Evolutionary conservation across 2,329 filamentous ascomycete genomes (phyloP).

Genomic region (Fusarium protoensiforme): DNA sequence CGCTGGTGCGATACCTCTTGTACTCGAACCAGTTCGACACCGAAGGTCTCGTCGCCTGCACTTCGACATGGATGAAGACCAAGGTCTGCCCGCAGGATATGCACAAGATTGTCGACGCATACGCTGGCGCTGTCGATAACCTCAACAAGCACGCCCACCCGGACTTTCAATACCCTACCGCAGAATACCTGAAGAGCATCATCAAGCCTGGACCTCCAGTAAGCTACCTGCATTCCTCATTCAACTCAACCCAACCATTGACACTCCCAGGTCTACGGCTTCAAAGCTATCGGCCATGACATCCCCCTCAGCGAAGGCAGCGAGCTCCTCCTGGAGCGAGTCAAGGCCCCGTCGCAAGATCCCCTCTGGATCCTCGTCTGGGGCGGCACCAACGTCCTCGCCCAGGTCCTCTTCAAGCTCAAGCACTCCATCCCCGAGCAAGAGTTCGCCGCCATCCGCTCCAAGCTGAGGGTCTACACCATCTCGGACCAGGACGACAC

Average conservation of each 20-base stretch:
- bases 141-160: constrained; percentile 60
- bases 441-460: constrained; percentile 50
- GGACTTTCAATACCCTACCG: constrained; percentile 54
- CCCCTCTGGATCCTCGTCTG: constrained; percentile 64
- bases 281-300: constrained; percentile 46
- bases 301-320: constrained; percentile 52
- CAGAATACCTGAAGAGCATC: constrained; percentile 48
- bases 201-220: constrained; percentile 52
- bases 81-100: constrained; percentile 56
- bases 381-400: constrained; percentile 65
- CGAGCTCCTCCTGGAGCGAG: constrained; percentile 52
- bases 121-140: constrained; percentile 56
- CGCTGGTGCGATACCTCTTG: constrained; percentile 55
- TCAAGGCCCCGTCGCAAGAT: constrained; percentile 40
- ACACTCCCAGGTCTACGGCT: constrained; percentile 45
- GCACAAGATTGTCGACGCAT: constrained; percentile 56
- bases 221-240: neutral
- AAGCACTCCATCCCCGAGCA: constrained; percentile 32
- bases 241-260: neutral
- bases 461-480: constrained; percentile 62
- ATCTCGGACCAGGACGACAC: constrained; percentile 71
- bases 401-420: constrained; percentile 58
- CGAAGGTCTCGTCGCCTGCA: constrained; percentile 57
- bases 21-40: constrained; percentile 60
- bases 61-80: constrained; percentile 57